Evolutionary conservation across 306 rosid genomes (phyloP), one percentile per base, ranked within the genome.

Genomic region (Arachis stenosperma): DNA sequence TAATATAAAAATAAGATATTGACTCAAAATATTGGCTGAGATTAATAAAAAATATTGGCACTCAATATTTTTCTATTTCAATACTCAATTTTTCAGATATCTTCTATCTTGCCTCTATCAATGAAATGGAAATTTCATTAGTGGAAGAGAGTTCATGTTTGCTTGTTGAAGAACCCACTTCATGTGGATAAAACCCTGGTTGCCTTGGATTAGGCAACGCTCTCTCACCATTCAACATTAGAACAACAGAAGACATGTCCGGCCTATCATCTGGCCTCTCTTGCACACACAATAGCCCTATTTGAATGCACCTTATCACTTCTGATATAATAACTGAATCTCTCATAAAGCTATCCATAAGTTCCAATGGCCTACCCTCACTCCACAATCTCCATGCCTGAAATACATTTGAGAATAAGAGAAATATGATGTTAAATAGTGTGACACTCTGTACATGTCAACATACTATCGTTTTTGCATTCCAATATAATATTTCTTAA

Each of bases 351-450:
- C 39, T 36, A 80, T 55, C 77, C 11, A 75, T 37, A 1, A 80
- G 69, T 29, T 80, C 76, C 15, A 69, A 13, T 13, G 84, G 43
- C 5, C 58, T 74, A 27, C 60, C 44, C 12, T 69, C 76, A 5
- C 1, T 63, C 81, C 84, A 81, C 15, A 81, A 3, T 22, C 37
- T 75, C 81, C 84, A 81, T 64, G 70, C 81, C 79, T 73, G 27
- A 50, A 61, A 60, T 9, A 13, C 61, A 61, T 10, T 22, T 1
- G 27, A 22, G 27, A 1, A 22, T 22, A 22, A 33, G 37, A 33
- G 4, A 33, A 4, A 33, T 33, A 4, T 33, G 4, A 33, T 33
- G 37, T 2, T 33, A 33, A 33, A 33, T 33, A 2, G 37, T 33
- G 37, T 33, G 37, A 4, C 37, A 33, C 37, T 33, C 37, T 33